Base-by-base conservation (phyloP, 1,139 yeast species). In the Pneumocystis canis region DNA sequence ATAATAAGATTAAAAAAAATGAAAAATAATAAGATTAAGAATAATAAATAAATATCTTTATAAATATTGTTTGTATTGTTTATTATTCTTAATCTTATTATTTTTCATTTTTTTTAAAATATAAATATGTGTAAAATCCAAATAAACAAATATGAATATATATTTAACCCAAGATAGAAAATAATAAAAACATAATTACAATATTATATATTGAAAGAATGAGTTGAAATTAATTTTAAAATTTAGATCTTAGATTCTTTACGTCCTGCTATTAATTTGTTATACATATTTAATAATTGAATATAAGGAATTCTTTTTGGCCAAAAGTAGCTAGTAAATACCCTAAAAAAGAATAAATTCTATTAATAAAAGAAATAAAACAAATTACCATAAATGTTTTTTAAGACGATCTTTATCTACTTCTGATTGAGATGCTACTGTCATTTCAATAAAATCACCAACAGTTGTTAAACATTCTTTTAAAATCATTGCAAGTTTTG, bases 401-500 rank as follows among this genome's bases (percentile, higher is more conserved):
- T 79, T 77, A 61, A 78, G 68, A 69, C 78, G 80, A 39, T 73
- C 76, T 61, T 74, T 72, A 25, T 74, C 75, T 20, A 70, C 72
- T 0, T 65, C 68, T 0, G 71, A 64, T n/a, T 61, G 69, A 59
- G 66, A 67, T 14, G 66, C 60, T n/a, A 72, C 71, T 58, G 73
- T 71, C 58, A 71, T 70, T 60, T 75, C 79, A 67, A 89, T 88
- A 68, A 81, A 84, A 67, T 83, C 84, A 32, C 98, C 98, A 63
- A 92, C 87, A n/a, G 80, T 79, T 18, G 86, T 73, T 67, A 94
- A 77, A 69, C 92, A 96, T 32, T 77, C 78, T 73, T 87, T 86
- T 68, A 94, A 78, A 32, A 86, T 79, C 37, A 76, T 76, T 18
- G 95, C 92, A 89, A 95, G 92, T 70, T 84, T 95, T 65, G 83